A percentile compares a stretch with the other conserved stretches of the same genome.
Evolutionary conservation across 2,329 filamentous ascomycete species (phyloP).

Genomic region (Alternaria arborescens): DNA sequence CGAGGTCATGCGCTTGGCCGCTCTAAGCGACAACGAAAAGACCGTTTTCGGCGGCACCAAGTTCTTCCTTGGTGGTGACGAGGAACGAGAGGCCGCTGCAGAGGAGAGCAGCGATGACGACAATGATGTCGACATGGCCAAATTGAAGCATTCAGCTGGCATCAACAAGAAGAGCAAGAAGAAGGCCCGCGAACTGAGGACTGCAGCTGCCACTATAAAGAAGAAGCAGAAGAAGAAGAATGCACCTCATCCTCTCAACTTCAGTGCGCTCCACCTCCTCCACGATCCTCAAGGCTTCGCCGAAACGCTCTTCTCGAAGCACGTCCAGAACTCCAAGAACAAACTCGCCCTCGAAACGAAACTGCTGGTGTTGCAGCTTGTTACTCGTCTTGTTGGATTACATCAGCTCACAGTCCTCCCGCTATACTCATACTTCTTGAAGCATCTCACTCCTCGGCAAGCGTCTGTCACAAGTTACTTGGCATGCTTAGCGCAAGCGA

Average conservation of each 20-base stretch:
- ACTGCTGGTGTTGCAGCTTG: constrained; percentile 86
- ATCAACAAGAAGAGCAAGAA: constrained; percentile 99
- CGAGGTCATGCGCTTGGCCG: constrained; percentile 97
- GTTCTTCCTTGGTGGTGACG: constrained; percentile 96
- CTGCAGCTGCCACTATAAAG: constrained; percentile 83
- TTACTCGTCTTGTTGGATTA: constrained; percentile 88
- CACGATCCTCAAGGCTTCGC: constrained; percentile 95
- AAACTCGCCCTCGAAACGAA: constrained; percentile 89
- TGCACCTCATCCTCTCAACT: constrained; percentile 88
- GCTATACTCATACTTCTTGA: constrained; percentile 78
- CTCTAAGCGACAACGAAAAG: constrained; percentile 89
- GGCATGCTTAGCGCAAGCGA: constrained; percentile 89
- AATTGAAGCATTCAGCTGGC: constrained; percentile 81
- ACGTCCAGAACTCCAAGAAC: constrained; percentile 85
- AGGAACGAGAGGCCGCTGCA: constrained; percentile 86
- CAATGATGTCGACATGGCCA: constrained; percentile 75
- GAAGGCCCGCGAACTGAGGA: constrained; percentile 78
- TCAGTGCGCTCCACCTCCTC: constrained; percentile 91
- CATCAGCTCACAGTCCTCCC: constrained; percentile 90
- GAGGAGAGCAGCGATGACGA: constrained; percentile 87
- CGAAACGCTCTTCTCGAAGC: constrained; percentile 87
- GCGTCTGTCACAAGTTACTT: constrained; percentile 91
- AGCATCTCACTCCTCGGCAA: constrained; percentile 58
- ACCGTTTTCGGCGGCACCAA: constrained; percentile 85
- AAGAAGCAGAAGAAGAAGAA: constrained; percentile 84